A percentile compares a stretch with the other conserved stretches of the same genome.
Evolutionary conservation across 2,329 filamentous ascomycete genomes (phyloP).

Genomic region (Aspergillus pseudotamarii): DNA sequence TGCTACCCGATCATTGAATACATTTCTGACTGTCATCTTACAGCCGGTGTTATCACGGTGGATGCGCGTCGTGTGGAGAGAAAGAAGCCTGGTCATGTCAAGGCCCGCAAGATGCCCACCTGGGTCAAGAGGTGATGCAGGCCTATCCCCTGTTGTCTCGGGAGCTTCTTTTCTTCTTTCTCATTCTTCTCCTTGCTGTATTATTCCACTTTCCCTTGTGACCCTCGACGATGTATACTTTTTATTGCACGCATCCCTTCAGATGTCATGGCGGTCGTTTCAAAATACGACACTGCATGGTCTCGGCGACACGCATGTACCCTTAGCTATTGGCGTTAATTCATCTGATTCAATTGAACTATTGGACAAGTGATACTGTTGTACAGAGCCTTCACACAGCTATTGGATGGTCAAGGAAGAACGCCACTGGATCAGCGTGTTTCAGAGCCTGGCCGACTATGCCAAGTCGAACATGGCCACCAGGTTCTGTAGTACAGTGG

Average conservation of each 20-base stretch:
- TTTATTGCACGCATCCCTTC: conserved; percentile 19
- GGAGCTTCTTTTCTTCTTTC: conserved; percentile 11
- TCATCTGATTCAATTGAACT: conserved; percentile 17
- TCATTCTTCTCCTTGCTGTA: conserved; percentile 19
- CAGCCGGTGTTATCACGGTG: conserved; percentile 90
- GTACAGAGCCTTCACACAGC: background rate
- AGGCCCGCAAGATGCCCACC: conserved; percentile 95
- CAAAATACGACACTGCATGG: conserved; percentile 22
- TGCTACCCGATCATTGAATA: background rate
- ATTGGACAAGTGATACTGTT: conserved; percentile 17
- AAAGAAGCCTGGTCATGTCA: conserved; percentile 95
- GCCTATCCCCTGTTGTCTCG: conserved; percentile 28
- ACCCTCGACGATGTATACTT: conserved; percentile 21
- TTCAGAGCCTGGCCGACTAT: background rate
- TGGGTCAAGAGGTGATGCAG: conserved; percentile 81
- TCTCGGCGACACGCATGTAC: conserved; percentile 26
- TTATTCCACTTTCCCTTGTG: conserved; percentile 22
- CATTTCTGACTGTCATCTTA: conserved; percentile 27
- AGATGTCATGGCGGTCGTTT: conserved; percentile 21
- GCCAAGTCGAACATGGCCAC: background rate
- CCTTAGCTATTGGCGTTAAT: conserved; percentile 24
- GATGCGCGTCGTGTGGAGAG: conserved; percentile 92
- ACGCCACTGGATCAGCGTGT: background rate
- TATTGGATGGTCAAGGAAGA: background rate
- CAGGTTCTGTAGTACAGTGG: conserved; percentile 2